A percentile compares a stretch with the other conserved stretches of the same genome.
These are phyloP conservation scores for Ophiostoma sp. DNA, from an alignment of 2,329 filamentous ascomycete genomes.

Conservation along the genomic window DNA sequence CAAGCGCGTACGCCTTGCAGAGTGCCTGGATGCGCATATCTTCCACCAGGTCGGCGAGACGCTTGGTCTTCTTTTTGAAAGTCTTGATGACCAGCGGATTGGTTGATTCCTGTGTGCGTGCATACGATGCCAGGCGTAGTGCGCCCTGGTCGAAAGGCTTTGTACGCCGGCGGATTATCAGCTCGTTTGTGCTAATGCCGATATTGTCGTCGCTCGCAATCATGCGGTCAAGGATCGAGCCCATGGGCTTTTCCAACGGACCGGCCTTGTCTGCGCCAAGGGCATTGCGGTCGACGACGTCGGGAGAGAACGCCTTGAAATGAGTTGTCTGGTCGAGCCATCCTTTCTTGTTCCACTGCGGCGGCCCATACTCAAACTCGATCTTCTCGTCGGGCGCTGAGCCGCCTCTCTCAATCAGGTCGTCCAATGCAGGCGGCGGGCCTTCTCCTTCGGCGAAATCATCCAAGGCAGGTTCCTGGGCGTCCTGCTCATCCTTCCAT, in stretches of 20 bases:
- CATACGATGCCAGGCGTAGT: slow-evolving; percentile 35
- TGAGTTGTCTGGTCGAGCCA: slow-evolving; percentile 32
- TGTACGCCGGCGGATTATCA: slow-evolving; percentile 33
- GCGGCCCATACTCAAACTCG: slow-evolving; percentile 28
- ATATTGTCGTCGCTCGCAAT: slow-evolving; percentile 36
- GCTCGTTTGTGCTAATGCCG: slow-evolving; percentile 32
- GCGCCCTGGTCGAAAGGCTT: slow-evolving; percentile 35
- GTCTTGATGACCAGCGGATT: slow-evolving; percentile 36
- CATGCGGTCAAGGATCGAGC: slow-evolving; percentile 33
- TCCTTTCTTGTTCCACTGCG: slow-evolving; percentile 29
- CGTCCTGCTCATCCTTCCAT: slow-evolving; percentile 13
- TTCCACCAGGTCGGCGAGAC: slow-evolving; percentile 33
- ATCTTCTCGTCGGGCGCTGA: background rate
- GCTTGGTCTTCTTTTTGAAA: slow-evolving; percentile 29
- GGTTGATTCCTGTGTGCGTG: slow-evolving; percentile 30
- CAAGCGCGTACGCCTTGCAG: slow-evolving; percentile 39
- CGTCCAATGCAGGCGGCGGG: background rate
- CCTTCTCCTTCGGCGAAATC: background rate
- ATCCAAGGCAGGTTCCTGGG: background rate
- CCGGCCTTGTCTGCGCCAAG: background rate
- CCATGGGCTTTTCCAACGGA: too few relatives aligned
- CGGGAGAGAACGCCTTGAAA: slow-evolving; percentile 33
- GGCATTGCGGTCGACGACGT: slow-evolving; percentile 29
- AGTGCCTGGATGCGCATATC: slow-evolving; percentile 39
- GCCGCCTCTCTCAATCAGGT: background rate